A percentile compares a stretch with the other conserved stretches of the same genome.
These are phyloP conservation scores for cucumber (Cucumis sativus) DNA, from an alignment of 306 rosid species.

Conservation along the genomic window DNA sequence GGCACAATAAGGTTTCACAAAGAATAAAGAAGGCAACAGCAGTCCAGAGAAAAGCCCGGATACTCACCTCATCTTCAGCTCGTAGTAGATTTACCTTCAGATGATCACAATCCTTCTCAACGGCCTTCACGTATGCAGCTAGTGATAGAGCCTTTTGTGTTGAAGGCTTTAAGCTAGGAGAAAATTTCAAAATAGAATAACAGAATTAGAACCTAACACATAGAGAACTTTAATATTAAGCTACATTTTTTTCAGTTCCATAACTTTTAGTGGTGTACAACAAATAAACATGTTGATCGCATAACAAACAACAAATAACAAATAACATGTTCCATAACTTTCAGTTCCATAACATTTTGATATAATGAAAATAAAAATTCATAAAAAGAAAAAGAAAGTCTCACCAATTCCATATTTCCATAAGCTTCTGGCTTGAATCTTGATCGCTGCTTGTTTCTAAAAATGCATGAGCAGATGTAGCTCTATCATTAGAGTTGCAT, in stretches of 20 bases:
- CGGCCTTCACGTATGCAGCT: conserved; percentile 47
- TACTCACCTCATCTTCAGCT: conserved; percentile 85
- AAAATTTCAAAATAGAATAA: not conserved
- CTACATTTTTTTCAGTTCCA: not conserved
- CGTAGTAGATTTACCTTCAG: conserved; percentile 58
- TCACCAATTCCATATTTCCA: conserved; percentile 67
- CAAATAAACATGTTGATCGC: too few species aligned
- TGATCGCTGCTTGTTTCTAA: conserved; percentile 44
- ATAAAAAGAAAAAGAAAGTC: not conserved
- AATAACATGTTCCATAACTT: too few species aligned
- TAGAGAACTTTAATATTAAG: not conserved
- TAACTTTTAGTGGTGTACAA: too few species aligned
- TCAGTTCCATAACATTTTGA: not conserved
- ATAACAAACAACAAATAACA: too few species aligned
- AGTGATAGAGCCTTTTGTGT: conserved; percentile 48
- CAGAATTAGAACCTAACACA: not conserved
- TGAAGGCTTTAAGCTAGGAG: conserved; percentile 58
- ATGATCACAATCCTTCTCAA: conserved; percentile 69
- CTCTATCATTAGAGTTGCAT: conserved; percentile 25
- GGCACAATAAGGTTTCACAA: not conserved
- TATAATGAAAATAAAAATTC: not conserved
- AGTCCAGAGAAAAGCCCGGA: not conserved
- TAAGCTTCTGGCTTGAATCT: conserved; percentile 46
- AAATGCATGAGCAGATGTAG: conserved; percentile 36
- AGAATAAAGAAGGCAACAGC: not conserved